phyloP scores from a whole-genome alignment of 805 yeast species.

The Clavispora asparagi region DNA sequence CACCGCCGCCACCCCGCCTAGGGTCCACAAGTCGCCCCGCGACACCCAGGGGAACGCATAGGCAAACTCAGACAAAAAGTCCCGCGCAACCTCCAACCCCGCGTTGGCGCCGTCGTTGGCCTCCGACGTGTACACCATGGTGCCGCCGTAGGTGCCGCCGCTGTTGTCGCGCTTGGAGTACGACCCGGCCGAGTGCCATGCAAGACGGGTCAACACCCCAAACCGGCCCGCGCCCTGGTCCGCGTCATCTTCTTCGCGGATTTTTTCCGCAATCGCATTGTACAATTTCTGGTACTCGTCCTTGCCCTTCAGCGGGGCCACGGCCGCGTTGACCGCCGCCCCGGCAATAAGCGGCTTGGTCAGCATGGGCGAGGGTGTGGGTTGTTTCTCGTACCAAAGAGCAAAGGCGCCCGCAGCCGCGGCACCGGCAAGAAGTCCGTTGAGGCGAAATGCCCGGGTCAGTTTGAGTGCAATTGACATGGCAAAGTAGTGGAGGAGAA shows the following conservation, averaged over 20 bases:
- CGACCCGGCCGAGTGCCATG: conserved; percentile 38
- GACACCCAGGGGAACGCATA: conserved; percentile 55
- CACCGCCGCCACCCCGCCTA: conserved; percentile 62
- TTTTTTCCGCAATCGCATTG: conserved; percentile 63
- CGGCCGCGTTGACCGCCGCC: neutral
- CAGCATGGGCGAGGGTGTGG: neutral
- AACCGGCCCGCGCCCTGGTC: conserved; percentile 36
- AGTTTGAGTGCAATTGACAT: conserved; percentile 5
- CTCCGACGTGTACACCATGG: conserved; percentile 43
- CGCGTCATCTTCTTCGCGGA: conserved; percentile 15
- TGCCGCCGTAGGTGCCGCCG: conserved; percentile 36
- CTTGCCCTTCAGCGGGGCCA: neutral
- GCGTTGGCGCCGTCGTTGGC: conserved; percentile 48
- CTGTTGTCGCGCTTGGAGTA: conserved; percentile 20
- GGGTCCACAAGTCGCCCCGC: conserved; percentile 66
- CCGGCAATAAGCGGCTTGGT: neutral
- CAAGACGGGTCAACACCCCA: conserved; percentile 32
- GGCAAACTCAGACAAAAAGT: conserved; percentile 51
- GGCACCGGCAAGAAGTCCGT: conserved; percentile 2
- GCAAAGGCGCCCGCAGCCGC: conserved; percentile 5
- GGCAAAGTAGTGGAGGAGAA: neutral
- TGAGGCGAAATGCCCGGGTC: neutral
- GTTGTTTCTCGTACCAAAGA: conserved; percentile 1
- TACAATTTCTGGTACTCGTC: conserved; percentile 62
- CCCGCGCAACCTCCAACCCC: conserved; percentile 50